phyloP scores from a whole-genome alignment of 2,329 filamentous ascomycete genomes.

The Macrophomina phaseolina region DNA sequence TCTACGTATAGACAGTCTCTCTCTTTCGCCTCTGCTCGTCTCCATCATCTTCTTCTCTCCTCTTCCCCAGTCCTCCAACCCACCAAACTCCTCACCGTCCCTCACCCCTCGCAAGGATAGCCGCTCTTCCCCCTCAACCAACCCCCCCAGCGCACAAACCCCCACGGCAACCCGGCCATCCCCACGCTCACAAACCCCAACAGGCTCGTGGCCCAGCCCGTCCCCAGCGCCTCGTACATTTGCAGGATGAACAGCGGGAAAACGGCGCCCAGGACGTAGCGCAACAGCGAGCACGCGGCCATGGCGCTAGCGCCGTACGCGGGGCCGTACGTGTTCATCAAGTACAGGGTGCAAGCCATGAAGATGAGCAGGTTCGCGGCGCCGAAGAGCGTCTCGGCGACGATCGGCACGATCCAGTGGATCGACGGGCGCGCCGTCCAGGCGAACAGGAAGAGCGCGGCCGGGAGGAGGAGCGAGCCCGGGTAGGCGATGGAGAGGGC shows the following conservation, averaged over 20 bases:
- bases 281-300: constrained; percentile 63
- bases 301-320: constrained; percentile 63
- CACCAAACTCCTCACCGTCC: background rate
- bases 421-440: constrained; percentile 44
- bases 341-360: constrained; percentile 50
- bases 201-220: constrained; percentile 48
- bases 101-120: constrained; percentile 25
- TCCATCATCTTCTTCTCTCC: background rate
- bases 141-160: constrained; percentile 21
- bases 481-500: constrained; percentile 43
- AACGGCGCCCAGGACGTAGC: constrained; percentile 61
- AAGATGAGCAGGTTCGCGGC: constrained; percentile 41
- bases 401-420: constrained; percentile 47
- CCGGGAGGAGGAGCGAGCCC: constrained; percentile 41
- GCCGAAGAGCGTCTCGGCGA: constrained; percentile 40
- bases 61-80: background rate
- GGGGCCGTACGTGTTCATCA: constrained; percentile 62
- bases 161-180: constrained; percentile 46
- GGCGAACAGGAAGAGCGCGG: constrained; percentile 47
- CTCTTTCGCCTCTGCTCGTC: background rate
- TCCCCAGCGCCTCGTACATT: constrained; percentile 43
- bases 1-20: background rate
- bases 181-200: constrained; percentile 47
- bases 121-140: constrained; percentile 5
- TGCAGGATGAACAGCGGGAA: constrained; percentile 68